These are phyloP conservation scores for Papiliotrema terrestris DNA, from an alignment of 1,284 basidiomycete genomes.

Conservation along the genomic window DNA sequence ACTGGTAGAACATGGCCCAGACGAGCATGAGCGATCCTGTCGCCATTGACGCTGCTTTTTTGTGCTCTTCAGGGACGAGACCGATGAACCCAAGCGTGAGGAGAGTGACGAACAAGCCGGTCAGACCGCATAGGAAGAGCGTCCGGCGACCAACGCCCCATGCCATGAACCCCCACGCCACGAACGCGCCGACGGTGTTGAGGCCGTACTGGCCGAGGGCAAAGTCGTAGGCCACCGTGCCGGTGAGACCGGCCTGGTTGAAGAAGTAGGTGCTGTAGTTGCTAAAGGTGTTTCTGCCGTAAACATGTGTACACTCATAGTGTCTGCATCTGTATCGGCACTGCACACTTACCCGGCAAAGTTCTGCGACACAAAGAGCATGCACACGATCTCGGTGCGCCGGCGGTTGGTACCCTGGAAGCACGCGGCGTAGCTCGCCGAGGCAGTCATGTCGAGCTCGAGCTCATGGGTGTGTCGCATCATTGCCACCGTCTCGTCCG, in stretches of 20 bases:
- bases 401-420: constrained; percentile 48
- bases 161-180: constrained; percentile 14
- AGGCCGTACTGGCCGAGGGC: constrained; percentile 24
- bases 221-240: constrained; percentile 34
- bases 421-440: constrained; percentile 50
- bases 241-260: constrained; percentile 43
- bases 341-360: no score
- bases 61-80: no score
- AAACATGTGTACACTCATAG: no score
- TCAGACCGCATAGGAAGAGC: constrained; percentile 49
- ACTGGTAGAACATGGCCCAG: constrained; percentile 47
- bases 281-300: constrained; percentile 8
- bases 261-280: constrained; percentile 15
- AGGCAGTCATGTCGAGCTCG: constrained; percentile 33
- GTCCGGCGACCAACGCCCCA: constrained; percentile 36
- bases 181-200: constrained; percentile 18
- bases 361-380: constrained; percentile 3
- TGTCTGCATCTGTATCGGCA: no score
- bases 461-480: constrained; percentile 43
- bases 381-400: constrained; percentile 46
- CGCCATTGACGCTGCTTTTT: neutral
- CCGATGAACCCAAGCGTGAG: constrained; percentile 20
- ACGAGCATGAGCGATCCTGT: constrained; percentile 41
- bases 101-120: constrained; percentile 42
- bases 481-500: constrained; percentile 51